Evolutionary conservation across 805 yeast genomes (phyloP), one percentile per base, ranked within the genome.

Genomic region (Wickerhamomyces hampshirensis): DNA sequence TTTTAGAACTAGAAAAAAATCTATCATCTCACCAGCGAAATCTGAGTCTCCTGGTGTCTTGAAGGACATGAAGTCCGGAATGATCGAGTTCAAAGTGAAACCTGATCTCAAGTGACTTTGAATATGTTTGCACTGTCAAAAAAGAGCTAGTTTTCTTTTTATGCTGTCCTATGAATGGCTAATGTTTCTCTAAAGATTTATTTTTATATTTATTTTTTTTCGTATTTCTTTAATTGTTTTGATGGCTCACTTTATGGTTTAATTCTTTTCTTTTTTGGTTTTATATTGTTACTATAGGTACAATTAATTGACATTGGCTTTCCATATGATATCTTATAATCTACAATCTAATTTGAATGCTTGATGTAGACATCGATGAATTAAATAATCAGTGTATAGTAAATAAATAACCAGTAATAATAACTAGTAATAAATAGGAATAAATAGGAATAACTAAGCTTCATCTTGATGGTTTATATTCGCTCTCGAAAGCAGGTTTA

Each of bases 401-500:
- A 23, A 35, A 35, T 15, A 12, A 28, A n/a, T 4, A 23, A 6
- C 18, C 21, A 37, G 28, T 29, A 37, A 33, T 30, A 37, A 18
- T 24, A 12, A 28, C n/a, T 10, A 15, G 10, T 12, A 24, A 26
- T 2, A 14, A 18, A 21, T 5, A 26, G 18, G 14, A 11, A 17
- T 17, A 17, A 30, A 15, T 18, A 14, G n/a, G 21, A 5, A 15
- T 10, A 12, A 26, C 28, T 14, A 26, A 6, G 15, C 28, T 28
- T 28, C 7, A 28, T 5, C 9, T 3, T 38, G 28, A 39, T 31
- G 47, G 39, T 31, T 46, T 48, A 37, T 39, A 50, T 18, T 50
- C 55, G 4, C 47, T 38, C 28, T 48, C 55, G 33, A 43, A 37
- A 15, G 47, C 46, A 3, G 53, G 53, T 16, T 44, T 41, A 11